phyloP scores from a whole-genome alignment of 495 filamentous ascomycete genomes.

The Symbiotaphrina buchneri region DNA sequence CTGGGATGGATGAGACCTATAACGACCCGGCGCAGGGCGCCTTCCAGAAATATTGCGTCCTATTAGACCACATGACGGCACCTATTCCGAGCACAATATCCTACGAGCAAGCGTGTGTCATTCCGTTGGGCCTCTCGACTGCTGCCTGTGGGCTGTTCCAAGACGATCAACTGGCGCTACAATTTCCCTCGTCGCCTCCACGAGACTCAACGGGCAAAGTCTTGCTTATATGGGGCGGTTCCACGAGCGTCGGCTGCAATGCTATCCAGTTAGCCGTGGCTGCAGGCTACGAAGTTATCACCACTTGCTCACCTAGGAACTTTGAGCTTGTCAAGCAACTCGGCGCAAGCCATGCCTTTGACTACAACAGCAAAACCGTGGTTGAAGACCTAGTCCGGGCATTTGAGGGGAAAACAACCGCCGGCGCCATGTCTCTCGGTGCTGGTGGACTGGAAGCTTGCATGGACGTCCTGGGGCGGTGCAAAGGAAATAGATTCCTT shows the following conservation, averaged over 20 bases:
- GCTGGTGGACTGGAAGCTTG: too few relatives aligned
- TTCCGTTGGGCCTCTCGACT: constrained; percentile 8
- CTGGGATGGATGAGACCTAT: constrained; percentile 6
- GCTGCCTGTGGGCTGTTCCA: constrained; percentile 7
- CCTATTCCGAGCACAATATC: background rate
- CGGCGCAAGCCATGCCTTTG: constrained; percentile 8
- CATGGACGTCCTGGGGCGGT: too few relatives aligned
- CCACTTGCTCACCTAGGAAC: constrained; percentile 7
- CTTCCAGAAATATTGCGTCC: constrained; percentile 7
- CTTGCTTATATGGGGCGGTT: background rate
- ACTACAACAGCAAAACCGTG: too few relatives aligned
- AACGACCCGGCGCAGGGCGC: constrained; percentile 5
- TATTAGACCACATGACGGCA: constrained; percentile 1
- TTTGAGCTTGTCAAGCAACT: constrained; percentile 7
- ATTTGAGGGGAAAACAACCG: too few relatives aligned
- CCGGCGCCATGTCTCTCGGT: too few relatives aligned
- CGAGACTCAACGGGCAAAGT: constrained; percentile 8
- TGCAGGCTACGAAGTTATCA: constrained; percentile 9
- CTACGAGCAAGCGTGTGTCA: constrained; percentile 8
- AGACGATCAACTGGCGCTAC: constrained; percentile 9
- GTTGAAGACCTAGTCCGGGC: too few relatives aligned
- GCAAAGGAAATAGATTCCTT: too few relatives aligned
- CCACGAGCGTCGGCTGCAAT: constrained; percentile 3
- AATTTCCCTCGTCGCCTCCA: constrained; percentile 7
- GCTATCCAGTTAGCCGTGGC: too few relatives aligned